Percentiles rank a stretch among this genome's conserved stretches.
These are phyloP conservation scores for Citrullus colocynthis DNA, from an alignment of 306 rosid species.

Conservation along the genomic window DNA sequence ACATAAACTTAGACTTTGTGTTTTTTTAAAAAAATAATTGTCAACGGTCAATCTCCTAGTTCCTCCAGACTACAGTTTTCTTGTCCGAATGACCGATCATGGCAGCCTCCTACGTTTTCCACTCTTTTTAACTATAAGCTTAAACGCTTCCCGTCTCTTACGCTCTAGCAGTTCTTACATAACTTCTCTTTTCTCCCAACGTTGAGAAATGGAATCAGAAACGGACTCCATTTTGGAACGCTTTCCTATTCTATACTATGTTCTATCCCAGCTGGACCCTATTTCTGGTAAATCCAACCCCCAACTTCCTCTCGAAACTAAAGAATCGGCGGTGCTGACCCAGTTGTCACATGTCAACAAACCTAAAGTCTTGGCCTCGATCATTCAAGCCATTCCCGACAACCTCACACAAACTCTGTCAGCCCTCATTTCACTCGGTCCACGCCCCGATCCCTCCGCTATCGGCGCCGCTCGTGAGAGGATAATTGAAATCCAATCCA, in stretches of 20 bases:
- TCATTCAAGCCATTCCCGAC: constrained; percentile 53
- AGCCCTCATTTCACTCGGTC: constrained; percentile 48
- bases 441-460: constrained; percentile 60
- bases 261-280: constrained; percentile 38
- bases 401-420: constrained; percentile 67
- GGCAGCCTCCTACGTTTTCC: no score
- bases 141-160: background rate
- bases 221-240: constrained; percentile 59
- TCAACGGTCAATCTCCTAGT: no score
- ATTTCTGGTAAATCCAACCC: background rate
- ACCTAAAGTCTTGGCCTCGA: constrained; percentile 35
- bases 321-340: constrained; percentile 20
- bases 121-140: no score
- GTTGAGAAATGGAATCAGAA: background rate
- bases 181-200: background rate
- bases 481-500: constrained; percentile 37
- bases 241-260: constrained; percentile 56
- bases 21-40: no score
- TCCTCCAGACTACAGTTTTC: no score
- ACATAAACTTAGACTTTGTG: no score
- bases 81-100: no score
- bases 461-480: constrained; percentile 42
- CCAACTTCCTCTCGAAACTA: constrained; percentile 19
- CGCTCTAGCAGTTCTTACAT: background rate
- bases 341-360: background rate